Evolutionary conservation across 805 yeast genomes (phyloP), one percentile per base, ranked within the genome.

Genomic region (Starmerella scarabaei): DNA sequence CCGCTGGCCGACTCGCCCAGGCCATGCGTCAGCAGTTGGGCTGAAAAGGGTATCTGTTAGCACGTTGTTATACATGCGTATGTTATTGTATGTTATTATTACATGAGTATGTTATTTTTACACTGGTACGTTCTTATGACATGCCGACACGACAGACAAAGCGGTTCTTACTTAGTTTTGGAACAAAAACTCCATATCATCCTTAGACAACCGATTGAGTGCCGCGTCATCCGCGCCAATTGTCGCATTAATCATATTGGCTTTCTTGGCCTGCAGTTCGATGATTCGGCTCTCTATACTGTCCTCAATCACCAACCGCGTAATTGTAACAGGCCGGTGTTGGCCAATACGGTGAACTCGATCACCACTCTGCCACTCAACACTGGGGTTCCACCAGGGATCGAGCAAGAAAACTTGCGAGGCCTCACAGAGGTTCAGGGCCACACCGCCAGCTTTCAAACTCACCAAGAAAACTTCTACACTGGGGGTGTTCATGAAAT

Each of bases 311-410:
- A 94, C 84, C 55, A 91, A 75, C 35, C 96, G 71, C 7, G 94
- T 85, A 49, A 91, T 84, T 47, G 83, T 72, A 8, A 91, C 94
- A 0, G 99, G 98, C 49, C 99, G 64, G 52, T 72, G 81, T 59
- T 91, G 99, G 5, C 97, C 96, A 47, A 91, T 91, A 62, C 99
- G 75, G 61, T 91, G 97, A 18, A 91, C 96, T 63, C 99, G 75
- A 60, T 91, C 99, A 61, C 94, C 94, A 37, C 93, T 79, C 59
- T 91, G 99, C 85, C 96, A 91, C 59, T 91, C 98, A 6, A 88
- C 91, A 50, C 93, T 80, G 1, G 97, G 97, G 57, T 91, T 93
- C 97, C 98, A 91, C 98, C 98, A 91, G 27, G 97, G 97, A 54
- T 91, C 99, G 67, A 91, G 67, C 33, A 91, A 69, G 51, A 91